Evolutionary conservation across 805 yeast species (phyloP).

Genomic region (Nadsonia fulvescens): DNA sequence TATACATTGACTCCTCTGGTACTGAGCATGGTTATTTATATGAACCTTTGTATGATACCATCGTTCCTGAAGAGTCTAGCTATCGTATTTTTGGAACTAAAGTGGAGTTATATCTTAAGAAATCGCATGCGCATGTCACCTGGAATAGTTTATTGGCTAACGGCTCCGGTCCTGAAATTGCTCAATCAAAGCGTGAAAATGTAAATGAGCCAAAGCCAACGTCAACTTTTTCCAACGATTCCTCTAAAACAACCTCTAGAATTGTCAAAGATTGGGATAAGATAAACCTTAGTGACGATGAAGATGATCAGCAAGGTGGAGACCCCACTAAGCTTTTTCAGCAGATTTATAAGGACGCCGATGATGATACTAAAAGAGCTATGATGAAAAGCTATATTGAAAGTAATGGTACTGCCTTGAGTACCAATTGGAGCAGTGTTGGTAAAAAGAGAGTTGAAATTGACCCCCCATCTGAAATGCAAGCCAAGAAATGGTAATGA

Average conservation of each 20-base stretch:
- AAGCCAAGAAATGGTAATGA: slow-evolving; percentile 29
- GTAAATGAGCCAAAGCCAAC: slow-evolving; percentile 4
- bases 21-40: slow-evolving; percentile 42
- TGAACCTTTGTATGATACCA: slow-evolving; percentile 33
- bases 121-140: slow-evolving; percentile 17
- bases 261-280: slow-evolving; percentile 8
- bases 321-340: slow-evolving; percentile 48
- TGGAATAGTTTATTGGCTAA: slow-evolving; percentile 7
- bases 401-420: slow-evolving; percentile 81
- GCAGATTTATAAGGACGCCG: slow-evolving; percentile 56
- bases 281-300: slow-evolving; percentile 17
- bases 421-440: slow-evolving; percentile 90
- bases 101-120: slow-evolving; percentile 46
- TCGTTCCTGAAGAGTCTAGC: slow-evolving; percentile 28
- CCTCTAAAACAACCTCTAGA: slow-evolving; percentile 1
- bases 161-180: slow-evolving; percentile 2
- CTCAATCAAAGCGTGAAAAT: slow-evolving; percentile 1
- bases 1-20: slow-evolving; percentile 12
- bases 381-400: slow-evolving; percentile 95
- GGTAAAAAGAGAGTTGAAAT: slow-evolving; percentile 42
- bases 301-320: slow-evolving; percentile 27
- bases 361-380: slow-evolving; percentile 76
- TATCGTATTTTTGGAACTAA: slow-evolving; percentile 51
- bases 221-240: background rate
- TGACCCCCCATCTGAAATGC: slow-evolving; percentile 61